Base-by-base conservation (phyloP, 164 flowering plant genomes). In the Tetracentron sinense region DNA sequence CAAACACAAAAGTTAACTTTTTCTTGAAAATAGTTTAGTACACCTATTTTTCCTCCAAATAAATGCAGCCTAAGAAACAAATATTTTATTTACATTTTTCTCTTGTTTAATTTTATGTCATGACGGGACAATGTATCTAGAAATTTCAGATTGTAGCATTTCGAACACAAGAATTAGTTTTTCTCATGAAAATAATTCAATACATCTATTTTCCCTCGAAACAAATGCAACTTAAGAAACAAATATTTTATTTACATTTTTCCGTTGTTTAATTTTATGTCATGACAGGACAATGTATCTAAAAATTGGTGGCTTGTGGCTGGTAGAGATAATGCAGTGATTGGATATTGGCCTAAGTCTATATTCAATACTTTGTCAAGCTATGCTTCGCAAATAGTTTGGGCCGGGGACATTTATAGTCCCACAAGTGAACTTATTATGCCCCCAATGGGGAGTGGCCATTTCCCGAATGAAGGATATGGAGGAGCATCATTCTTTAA, bases 281-380 rank as follows among this genome's bases (percentile, higher is more conserved):
- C n/a, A 54, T 27, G n/a, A 25, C 35, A 54, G 57, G 30, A 54
- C 19, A 17, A 17, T 11, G 8, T 2, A 54, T 11, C 57, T 12
- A 35, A 35, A 17, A 20, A 54, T 19, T 54, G 57, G 38, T 54
- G 57, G 57, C 35, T 54, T 12, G 6, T 11, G 6, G 19, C 2
- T 17, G 35, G 35, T 5, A n/a, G 16, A 25, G 5, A 28, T 15
- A 17, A 28, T 15, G 20, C 2, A 50, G 2, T 7, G 4, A 50
- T 50, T 12, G 57, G 57, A 15, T 54, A 54, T 17, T 54, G 57
- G 57, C 57, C 57, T 3, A 54, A 54, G 20, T 19, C 57, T 19
- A 23, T 54, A 15, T 28, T 54, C 35, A 14, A 33, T 54, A 15
- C n/a, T 54, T 28, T 54, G 28, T 17, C 57, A 5, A 35, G 28